phyloP scores from a whole-genome alignment of 2,329 filamentous ascomycete species.

The Cladosporium sp. region DNA sequence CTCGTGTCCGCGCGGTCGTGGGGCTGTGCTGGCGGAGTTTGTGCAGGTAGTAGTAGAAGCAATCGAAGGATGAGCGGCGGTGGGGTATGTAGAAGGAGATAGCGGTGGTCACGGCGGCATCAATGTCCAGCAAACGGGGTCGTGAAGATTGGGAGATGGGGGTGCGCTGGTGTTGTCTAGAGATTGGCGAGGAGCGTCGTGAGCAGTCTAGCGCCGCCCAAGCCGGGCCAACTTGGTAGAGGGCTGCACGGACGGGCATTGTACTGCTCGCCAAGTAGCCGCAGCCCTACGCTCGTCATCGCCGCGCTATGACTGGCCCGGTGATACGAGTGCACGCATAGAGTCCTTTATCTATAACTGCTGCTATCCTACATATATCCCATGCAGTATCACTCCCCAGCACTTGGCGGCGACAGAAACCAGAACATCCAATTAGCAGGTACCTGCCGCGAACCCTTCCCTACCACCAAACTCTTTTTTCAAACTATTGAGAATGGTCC shows the following conservation, averaged over 20 bases:
- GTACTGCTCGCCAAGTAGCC: not conserved
- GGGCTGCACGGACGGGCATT: not conserved
- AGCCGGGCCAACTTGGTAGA: not conserved
- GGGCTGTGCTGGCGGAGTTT: not conserved
- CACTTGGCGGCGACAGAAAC: not conserved
- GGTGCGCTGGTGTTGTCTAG: not conserved
- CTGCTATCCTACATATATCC: not conserved
- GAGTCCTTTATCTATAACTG: not conserved
- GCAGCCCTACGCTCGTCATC: not conserved
- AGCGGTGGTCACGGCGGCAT: slow-evolving; percentile 7
- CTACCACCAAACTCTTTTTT: not conserved
- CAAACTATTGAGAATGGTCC: not conserved
- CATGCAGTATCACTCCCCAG: not conserved
- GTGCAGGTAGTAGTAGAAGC: slow-evolving; percentile 3
- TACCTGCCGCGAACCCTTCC: not conserved
- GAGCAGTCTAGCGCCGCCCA: not conserved
- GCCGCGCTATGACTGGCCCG: slow-evolving; percentile 2
- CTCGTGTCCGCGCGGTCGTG: slow-evolving; percentile 8
- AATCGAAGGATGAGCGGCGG: slow-evolving; percentile 11
- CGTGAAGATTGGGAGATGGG: not conserved
- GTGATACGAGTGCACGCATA: slow-evolving; percentile 2
- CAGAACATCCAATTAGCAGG: not conserved
- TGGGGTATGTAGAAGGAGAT: slow-evolving; percentile 5
- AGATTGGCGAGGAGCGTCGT: slow-evolving; percentile 12
- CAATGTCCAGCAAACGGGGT: slow-evolving; percentile 16